These are phyloP conservation scores for Caloboletus firmus DNA, from an alignment of 1,284 basidiomycete species.

Conservation along the genomic window DNA sequence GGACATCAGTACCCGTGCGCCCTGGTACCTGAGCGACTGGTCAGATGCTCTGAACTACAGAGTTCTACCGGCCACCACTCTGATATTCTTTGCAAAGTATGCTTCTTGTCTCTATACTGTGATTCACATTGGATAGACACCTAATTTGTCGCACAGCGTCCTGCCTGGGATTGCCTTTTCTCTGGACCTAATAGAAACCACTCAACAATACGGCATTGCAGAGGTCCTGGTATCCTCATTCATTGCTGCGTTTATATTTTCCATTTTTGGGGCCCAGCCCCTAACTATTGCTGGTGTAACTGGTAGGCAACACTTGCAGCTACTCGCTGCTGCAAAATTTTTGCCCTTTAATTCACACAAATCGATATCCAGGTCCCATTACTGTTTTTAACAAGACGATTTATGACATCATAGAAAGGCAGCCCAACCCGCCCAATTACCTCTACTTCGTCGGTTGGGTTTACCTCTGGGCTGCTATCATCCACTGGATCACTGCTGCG, in stretches of 20 bases:
- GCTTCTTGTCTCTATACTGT: slow-evolving; percentile 26
- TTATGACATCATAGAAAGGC: slow-evolving; percentile 69
- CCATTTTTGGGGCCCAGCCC: slow-evolving; percentile 88
- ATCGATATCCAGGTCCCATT: slow-evolving; percentile 64
- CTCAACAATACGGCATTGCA: slow-evolving; percentile 85
- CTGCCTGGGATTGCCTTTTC: slow-evolving; percentile 93
- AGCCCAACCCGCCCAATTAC: slow-evolving; percentile 66
- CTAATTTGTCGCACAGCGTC: slow-evolving; percentile 47
- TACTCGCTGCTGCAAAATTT: not conserved
- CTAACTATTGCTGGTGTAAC: slow-evolving; percentile 94
- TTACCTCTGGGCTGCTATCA: slow-evolving; percentile 89
- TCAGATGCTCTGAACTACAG: slow-evolving; percentile 87
- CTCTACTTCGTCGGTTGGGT: slow-evolving; percentile 91
- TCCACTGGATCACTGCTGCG: slow-evolving; percentile 86
- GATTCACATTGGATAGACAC: not conserved
- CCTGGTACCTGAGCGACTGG: slow-evolving; percentile 88
- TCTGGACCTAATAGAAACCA: slow-evolving; percentile 90
- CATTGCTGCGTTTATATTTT: slow-evolving; percentile 91
- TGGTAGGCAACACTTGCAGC: slow-evolving; percentile 46
- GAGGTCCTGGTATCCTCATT: slow-evolving; percentile 83
- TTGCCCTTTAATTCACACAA: not conserved
- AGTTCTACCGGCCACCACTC: slow-evolving; percentile 70
- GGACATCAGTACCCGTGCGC: slow-evolving; percentile 76
- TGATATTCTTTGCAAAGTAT: slow-evolving; percentile 81
- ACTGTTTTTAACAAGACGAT: slow-evolving; percentile 93